A percentile compares a stretch with the other conserved stretches of the same genome.
Evolutionary conservation across 768 basidiomycete species (phyloP).

Genomic region (Leucosporidium creatinivorum): DNA sequence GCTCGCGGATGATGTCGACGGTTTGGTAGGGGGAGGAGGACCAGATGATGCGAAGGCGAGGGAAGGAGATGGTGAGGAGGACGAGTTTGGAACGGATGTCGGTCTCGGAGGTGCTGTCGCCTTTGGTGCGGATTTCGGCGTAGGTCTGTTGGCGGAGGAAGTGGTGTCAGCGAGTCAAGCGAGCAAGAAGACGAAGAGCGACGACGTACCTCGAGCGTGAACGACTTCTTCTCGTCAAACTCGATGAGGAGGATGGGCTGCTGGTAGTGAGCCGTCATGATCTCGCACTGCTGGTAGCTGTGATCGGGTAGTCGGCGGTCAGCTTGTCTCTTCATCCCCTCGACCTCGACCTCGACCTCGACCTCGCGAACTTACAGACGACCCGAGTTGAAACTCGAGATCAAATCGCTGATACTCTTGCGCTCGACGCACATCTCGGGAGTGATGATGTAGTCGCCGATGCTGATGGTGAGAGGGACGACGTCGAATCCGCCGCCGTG

Average conservation of each 20-base stretch:
- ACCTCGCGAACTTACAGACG: conserved; percentile 72
- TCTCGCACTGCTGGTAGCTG: conserved; percentile 93
- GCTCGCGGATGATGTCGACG: conserved; percentile 82
- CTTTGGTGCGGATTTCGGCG: conserved; percentile 28
- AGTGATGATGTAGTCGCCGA: conserved; percentile 91
- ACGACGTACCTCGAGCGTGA: conserved; percentile 67
- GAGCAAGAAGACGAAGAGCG: not conserved
- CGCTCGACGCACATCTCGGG: conserved; percentile 94
- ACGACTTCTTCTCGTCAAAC: conserved; percentile 94
- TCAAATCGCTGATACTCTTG: conserved; percentile 85
- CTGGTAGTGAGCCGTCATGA: conserved; percentile 95
- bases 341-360: no score
- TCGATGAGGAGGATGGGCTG: conserved; percentile 87
- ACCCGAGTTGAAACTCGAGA: conserved; percentile 89
- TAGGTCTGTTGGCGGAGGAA: not conserved
- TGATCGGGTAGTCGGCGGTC: not conserved
- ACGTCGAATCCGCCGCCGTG: conserved; percentile 73
- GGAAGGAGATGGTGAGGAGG: conserved; percentile 80
- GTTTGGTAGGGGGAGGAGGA: conserved; percentile 91
- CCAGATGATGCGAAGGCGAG: conserved; percentile 90
- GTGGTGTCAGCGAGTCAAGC: not conserved
- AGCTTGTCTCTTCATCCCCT: not conserved
- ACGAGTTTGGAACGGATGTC: conserved; percentile 85
- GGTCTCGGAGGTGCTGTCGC: conserved; percentile 32
- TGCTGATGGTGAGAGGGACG: conserved; percentile 83